Percentiles rank a stretch among this genome's conserved stretches.
These are phyloP conservation scores for Pseudopediastrum boryanum DNA, from an alignment of 139 green algal genomes.

Conservation along the genomic window DNA sequence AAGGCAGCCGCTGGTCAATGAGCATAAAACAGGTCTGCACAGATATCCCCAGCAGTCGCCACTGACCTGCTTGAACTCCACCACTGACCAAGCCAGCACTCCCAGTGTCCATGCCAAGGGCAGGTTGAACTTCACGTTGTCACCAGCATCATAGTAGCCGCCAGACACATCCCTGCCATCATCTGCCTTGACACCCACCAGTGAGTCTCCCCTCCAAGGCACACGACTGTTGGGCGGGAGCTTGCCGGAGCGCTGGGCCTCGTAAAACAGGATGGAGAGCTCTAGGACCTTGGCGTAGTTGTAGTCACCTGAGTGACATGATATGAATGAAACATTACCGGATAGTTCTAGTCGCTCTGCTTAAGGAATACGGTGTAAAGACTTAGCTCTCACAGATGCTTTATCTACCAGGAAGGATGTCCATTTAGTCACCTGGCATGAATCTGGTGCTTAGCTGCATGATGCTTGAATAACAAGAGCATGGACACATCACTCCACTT, in stretches of 20 bases:
- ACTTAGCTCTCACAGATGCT: too few relatives aligned
- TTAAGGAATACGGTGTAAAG: too few relatives aligned
- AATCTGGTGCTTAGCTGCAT: too few relatives aligned
- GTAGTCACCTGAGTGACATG: conserved; percentile 14
- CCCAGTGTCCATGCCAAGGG: conserved; percentile 53
- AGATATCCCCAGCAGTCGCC: too few relatives aligned
- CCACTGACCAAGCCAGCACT: conserved; percentile 48
- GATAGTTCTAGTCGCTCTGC: too few relatives aligned
- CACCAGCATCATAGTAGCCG: conserved; percentile 61
- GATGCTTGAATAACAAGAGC: too few relatives aligned
- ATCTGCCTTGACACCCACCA: conserved; percentile 33
- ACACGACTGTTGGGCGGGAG: conserved; percentile 52
- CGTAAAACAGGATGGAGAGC: conserved; percentile 57
- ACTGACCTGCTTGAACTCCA: conserved; percentile 37
- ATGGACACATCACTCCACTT: too few relatives aligned
- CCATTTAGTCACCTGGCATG: too few relatives aligned
- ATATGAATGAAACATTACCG: too few relatives aligned
- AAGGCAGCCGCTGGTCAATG: too few relatives aligned
- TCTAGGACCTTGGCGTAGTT: conserved; percentile 42
- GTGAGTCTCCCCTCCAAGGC: conserved; percentile 53
- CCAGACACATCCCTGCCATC: conserved; percentile 45
- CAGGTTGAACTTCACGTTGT: conserved; percentile 67
- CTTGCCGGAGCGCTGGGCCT: conserved; percentile 60
- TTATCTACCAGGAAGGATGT: too few relatives aligned
- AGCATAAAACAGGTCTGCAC: too few relatives aligned